Percentiles rank a stretch among this genome's conserved stretches.
These are phyloP conservation scores for Globisporangium nunn DNA, from an alignment of 352 stramenopile genomes.

Conservation along the genomic window DNA sequence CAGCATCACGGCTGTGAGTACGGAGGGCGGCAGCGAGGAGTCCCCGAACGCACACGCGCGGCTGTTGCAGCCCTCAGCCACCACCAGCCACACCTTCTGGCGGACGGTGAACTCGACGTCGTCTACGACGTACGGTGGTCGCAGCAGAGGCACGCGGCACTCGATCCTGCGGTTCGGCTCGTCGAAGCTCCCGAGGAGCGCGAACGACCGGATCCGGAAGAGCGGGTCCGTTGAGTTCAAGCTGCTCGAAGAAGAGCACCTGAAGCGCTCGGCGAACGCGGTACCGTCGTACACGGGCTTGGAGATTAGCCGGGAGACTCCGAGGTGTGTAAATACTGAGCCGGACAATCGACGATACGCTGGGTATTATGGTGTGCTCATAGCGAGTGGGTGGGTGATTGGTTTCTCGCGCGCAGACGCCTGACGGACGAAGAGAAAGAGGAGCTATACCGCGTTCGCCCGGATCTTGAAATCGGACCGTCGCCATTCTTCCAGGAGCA, in stretches of 20 bases:
- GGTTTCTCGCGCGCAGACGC: conserved; percentile 21
- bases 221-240: conserved; percentile 69
- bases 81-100: neutral
- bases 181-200: conserved; percentile 17
- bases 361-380: no score
- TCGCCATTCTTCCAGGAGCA: conserved; percentile 55
- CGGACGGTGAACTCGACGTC: neutral
- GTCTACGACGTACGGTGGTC: neutral
- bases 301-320: conserved; percentile 26
- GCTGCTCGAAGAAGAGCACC: conserved; percentile 32
- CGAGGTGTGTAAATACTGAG: conserved; percentile 24
- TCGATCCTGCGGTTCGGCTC: conserved; percentile 67
- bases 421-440: conserved; percentile 77
- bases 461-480: conserved; percentile 71
- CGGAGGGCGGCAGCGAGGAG: neutral
- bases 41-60: conserved; percentile 5
- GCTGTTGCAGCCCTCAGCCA: conserved; percentile 1
- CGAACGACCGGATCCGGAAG: conserved; percentile 31
- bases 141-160: conserved; percentile 23
- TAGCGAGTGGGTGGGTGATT: neutral
- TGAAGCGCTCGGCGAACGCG: conserved; percentile 19
- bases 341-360: no score
- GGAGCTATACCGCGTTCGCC: conserved; percentile 74
- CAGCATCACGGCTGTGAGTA: neutral
- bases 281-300: conserved; percentile 27